Conservation (phyloP, 345 rosid genomes). For the Murraya paniculata region DNA sequence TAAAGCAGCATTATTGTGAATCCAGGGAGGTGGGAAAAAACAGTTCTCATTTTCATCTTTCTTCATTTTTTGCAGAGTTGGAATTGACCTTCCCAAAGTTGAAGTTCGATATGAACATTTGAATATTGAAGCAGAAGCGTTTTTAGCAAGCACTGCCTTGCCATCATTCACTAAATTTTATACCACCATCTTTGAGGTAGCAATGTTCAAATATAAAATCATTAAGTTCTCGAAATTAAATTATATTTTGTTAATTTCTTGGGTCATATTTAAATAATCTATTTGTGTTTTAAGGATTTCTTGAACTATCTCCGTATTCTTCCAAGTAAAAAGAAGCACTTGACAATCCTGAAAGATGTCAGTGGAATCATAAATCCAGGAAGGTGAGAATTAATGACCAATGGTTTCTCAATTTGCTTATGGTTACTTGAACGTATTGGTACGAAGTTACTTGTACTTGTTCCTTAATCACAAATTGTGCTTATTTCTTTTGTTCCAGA, state of each 20-base stretch:
- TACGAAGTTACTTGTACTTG: neutral
- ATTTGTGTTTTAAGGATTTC: slow-evolving; percentile 23
- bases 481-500: slow-evolving; percentile 19
- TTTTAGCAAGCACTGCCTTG: slow-evolving; percentile 62
- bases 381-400: slow-evolving; percentile 42
- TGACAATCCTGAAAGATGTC: slow-evolving; percentile 58
- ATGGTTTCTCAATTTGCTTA: neutral
- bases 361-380: slow-evolving; percentile 52
- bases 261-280: neutral
- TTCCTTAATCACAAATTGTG: slow-evolving; percentile 16
- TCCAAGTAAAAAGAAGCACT: slow-evolving; percentile 46
- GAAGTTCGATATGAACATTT: slow-evolving; percentile 55
- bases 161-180: slow-evolving; percentile 56
- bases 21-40: too few relatives aligned
- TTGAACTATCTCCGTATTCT: slow-evolving; percentile 15
- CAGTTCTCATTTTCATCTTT: too few relatives aligned
- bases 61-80: slow-evolving; percentile 40
- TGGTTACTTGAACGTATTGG: neutral
- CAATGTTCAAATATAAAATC: neutral
- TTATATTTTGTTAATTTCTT: neutral
- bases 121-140: too few relatives aligned
- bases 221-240: neutral
- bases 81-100: slow-evolving; percentile 45
- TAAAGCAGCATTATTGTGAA: too few relatives aligned
- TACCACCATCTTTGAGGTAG: slow-evolving; percentile 53